A percentile compares a stretch with the other conserved stretches of the same genome.
These are phyloP conservation scores for Meyerozyma sp. DNA, from an alignment of 1,139 yeast species.

Conservation along the genomic window DNA sequence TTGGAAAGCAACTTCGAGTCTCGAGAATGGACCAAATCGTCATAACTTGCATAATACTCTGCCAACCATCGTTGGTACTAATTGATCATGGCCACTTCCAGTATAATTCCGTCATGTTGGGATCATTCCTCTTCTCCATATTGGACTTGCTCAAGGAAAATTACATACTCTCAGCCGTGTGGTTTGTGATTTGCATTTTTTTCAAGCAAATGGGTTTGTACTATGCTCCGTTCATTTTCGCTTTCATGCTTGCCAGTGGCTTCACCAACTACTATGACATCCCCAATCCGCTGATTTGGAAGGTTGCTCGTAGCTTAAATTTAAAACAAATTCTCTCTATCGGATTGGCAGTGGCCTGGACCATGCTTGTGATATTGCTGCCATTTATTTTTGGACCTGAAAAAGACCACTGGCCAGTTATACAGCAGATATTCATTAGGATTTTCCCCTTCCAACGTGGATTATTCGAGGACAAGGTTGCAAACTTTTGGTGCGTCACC, in stretches of 20 bases:
- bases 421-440: conserved; percentile 46
- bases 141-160: conserved; percentile 62
- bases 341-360: conserved; percentile 54
- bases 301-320: conserved; percentile 21
- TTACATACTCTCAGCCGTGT: conserved; percentile 65
- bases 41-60: conserved; percentile 66
- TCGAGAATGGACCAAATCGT: conserved; percentile 73
- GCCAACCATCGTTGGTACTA: conserved; percentile 75
- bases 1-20: conserved; percentile 51
- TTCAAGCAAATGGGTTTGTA: conserved; percentile 96
- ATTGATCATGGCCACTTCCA: conserved; percentile 98
- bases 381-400: conserved; percentile 50
- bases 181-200: conserved; percentile 71
- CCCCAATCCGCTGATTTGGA: conserved; percentile 1
- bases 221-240: conserved; percentile 85
- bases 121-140: conserved; percentile 65
- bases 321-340: conserved; percentile 52
- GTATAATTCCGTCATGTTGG: conserved; percentile 91
- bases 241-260: conserved; percentile 55
- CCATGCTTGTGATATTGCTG: conserved; percentile 47
- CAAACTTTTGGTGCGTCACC: conserved; percentile 93
- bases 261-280: conserved; percentile 18
- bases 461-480: conserved; percentile 96
- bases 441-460: conserved; percentile 93
- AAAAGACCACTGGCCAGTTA: conserved; percentile 6